Percentiles rank a stretch among this genome's conserved stretches.
Conservation (phyloP, 768 basidiomycete species). For the Kwoniella dendrophila region DNA sequence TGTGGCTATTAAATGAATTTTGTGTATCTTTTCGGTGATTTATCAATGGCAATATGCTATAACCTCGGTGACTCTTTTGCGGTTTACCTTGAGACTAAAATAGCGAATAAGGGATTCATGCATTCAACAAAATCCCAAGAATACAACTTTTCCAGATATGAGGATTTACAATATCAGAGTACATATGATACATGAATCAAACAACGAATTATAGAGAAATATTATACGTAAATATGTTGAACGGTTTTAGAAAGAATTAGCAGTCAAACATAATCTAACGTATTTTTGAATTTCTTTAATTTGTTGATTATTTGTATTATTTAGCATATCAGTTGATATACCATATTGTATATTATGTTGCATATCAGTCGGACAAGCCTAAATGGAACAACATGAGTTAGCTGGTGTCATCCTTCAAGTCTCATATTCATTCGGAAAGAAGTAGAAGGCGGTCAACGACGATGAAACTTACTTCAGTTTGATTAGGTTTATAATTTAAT, state of each 20-base stretch:
- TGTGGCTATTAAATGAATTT: no score
- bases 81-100: no score
- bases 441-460: neutral
- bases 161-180: no score
- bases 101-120: no score
- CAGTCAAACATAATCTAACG: slow-evolving; percentile 19
- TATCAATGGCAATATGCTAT: no score
- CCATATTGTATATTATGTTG: slow-evolving; percentile 16
- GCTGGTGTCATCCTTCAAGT: neutral
- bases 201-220: no score
- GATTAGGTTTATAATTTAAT: slow-evolving; percentile 12
- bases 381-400: neutral
- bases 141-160: no score
- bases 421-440: neutral
- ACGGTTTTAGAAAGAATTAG: slow-evolving; percentile 10
- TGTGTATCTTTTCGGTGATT: no score
- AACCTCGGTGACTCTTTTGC: no score
- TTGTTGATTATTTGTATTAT: neutral
- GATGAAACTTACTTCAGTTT: slow-evolving; percentile 16
- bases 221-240: no score
- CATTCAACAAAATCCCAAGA: no score
- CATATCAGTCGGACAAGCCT: slow-evolving; percentile 16
- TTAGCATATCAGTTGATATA: slow-evolving; percentile 3
- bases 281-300: slow-evolving; percentile 17
- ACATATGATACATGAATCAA: no score